These are phyloP conservation scores for Verruconis gallopava DNA, from an alignment of 2,329 filamentous ascomycete genomes.

Conservation along the genomic window DNA sequence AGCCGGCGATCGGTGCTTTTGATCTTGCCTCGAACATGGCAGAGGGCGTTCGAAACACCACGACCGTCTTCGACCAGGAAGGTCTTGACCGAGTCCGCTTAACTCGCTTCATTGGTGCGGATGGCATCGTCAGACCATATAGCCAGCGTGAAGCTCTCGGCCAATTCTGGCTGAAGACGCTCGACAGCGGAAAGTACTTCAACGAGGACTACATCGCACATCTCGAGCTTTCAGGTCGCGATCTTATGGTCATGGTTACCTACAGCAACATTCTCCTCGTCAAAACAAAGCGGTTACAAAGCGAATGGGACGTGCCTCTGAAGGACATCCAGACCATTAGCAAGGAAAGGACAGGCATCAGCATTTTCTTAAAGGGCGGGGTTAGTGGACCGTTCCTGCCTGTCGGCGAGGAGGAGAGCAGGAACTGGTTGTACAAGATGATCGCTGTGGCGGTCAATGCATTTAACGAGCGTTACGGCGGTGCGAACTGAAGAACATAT, in stretches of 20 bases:
- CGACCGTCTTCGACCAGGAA: conserved; percentile 90
- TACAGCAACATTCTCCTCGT: conserved; percentile 73
- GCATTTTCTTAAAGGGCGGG: conserved; percentile 74
- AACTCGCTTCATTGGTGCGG: conserved; percentile 78
- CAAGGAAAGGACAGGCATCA: conserved; percentile 91
- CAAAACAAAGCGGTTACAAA: conserved; percentile 68
- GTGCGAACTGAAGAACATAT: conserved; percentile 14
- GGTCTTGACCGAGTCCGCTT: conserved; percentile 92
- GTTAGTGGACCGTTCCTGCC: conserved; percentile 92
- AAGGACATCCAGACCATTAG: conserved; percentile 95
- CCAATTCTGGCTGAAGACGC: conserved; percentile 97
- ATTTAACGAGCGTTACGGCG: conserved; percentile 54
- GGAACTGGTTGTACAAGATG: conserved; percentile 55
- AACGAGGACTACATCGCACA: conserved; percentile 96
- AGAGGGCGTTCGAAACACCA: conserved; percentile 96
- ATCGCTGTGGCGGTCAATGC: conserved; percentile 55
- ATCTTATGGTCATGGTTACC: conserved; percentile 60
- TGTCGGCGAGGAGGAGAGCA: conserved; percentile 68
- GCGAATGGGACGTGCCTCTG: conserved; percentile 91
- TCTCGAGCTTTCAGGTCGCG: conserved; percentile 76
- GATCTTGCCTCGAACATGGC: conserved; percentile 95
- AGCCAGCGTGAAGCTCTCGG: conserved; percentile 88
- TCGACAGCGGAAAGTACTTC: conserved; percentile 96
- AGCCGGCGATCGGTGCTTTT: conserved; percentile 91
- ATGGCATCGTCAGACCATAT: conserved; percentile 90